Percentiles rank a stretch among this genome's conserved stretches.
These are phyloP conservation scores for Bolboschoenus planiculmis DNA, from an alignment of 176 grass and related monocot species.

Conservation along the genomic window DNA sequence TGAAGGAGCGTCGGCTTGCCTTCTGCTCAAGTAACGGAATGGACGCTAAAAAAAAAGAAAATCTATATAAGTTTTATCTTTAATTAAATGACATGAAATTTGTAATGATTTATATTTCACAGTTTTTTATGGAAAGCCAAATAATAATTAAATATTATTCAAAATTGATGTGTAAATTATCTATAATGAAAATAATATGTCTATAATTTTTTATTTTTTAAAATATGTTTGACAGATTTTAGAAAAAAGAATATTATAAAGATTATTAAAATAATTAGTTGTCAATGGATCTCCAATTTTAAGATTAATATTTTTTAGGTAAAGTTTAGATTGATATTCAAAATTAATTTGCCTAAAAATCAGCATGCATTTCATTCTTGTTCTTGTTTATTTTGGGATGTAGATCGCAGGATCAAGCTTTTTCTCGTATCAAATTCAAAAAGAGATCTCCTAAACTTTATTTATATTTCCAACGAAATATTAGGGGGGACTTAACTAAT, in stretches of 20 bases:
- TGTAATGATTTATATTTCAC: too few species aligned
- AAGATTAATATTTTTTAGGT: neutral
- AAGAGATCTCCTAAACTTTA: neutral
- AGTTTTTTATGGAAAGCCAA: too few species aligned
- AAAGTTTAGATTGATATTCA: neutral
- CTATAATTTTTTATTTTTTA: too few species aligned
- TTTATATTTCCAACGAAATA: neutral
- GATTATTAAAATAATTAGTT: too few species aligned
- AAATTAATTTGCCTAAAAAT: neutral
- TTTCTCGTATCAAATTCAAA: neutral
- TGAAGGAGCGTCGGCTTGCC: conserved; percentile 19
- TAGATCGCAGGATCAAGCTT: neutral
- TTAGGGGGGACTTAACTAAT: neutral
- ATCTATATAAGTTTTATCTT: too few species aligned
- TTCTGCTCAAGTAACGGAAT: conserved; percentile 15
- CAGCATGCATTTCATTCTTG: neutral
- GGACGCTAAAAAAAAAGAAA: conserved; percentile 30
- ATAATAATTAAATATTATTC: too few species aligned
- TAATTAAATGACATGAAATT: too few species aligned
- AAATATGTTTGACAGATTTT: too few species aligned
- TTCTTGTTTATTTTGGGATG: neutral
- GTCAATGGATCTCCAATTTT: too few species aligned
- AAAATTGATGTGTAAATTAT: too few species aligned
- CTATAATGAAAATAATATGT: too few species aligned
- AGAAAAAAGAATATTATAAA: too few species aligned